phyloP scores from a whole-genome alignment of 225 moss, liverwort and hornwort genomes.

The Sphagnum contortum region DNA sequence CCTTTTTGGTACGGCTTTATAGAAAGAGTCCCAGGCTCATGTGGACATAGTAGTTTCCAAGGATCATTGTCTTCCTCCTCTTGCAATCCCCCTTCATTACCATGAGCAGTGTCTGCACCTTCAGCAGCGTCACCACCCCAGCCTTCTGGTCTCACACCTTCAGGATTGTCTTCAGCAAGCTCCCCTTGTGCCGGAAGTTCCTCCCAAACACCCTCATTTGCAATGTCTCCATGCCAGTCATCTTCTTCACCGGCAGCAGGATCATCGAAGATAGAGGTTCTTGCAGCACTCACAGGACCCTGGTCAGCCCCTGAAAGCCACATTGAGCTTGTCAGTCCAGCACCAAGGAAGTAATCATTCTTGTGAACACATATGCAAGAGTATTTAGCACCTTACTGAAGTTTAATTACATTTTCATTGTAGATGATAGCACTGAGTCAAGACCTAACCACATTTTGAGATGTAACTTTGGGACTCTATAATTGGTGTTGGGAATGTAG shows the following conservation, averaged over 20 bases:
- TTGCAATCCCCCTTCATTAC: constrained; percentile 2
- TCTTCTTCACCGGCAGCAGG: constrained; percentile 11
- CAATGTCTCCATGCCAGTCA: constrained; percentile 22
- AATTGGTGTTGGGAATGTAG: too few species aligned
- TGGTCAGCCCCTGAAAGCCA: constrained; percentile 1
- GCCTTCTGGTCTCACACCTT: background rate
- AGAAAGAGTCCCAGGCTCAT: constrained; percentile 32
- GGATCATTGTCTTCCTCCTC: constrained; percentile 36
- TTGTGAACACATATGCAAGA: too few species aligned
- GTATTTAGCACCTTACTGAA: too few species aligned
- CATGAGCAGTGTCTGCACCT: background rate
- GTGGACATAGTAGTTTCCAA: constrained; percentile 42
- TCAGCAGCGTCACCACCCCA: constrained; percentile 4
- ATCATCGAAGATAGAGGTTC: background rate
- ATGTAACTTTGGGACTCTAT: background rate
- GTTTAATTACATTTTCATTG: too few species aligned
- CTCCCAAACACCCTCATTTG: constrained; percentile 21
- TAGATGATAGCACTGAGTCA: too few species aligned
- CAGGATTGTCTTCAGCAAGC: background rate
- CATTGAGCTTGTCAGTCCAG: background rate
- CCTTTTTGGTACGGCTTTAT: constrained; percentile 36
- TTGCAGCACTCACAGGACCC: constrained; percentile 4
- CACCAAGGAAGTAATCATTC: too few species aligned
- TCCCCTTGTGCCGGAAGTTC: constrained; percentile 8
- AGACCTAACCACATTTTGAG: background rate